A percentile compares a stretch with the other conserved stretches of the same genome.
Evolutionary conservation across 2,329 filamentous ascomycete genomes (phyloP).

Genomic region (Neonectria faginata): DNA sequence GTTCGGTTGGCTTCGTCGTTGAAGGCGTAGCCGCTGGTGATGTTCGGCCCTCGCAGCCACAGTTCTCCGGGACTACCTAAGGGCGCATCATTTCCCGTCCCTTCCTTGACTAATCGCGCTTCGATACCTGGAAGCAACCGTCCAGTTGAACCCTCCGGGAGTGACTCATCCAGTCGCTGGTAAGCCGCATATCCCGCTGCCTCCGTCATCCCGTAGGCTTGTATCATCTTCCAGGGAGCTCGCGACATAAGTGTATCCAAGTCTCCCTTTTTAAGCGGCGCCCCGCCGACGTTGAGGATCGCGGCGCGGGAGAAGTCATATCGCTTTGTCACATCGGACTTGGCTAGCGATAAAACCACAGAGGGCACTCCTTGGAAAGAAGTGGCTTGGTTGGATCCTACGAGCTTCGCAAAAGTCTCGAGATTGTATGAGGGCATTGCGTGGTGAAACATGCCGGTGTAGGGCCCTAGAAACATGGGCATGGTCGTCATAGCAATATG

Average conservation of each 20-base stretch:
- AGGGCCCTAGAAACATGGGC: slow-evolving; percentile 57
- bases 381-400: slow-evolving; percentile 52
- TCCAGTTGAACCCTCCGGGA: slow-evolving; percentile 51
- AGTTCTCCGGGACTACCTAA: slow-evolving; percentile 55
- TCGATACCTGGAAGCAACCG: slow-evolving; percentile 54
- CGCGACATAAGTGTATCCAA: slow-evolving; percentile 46
- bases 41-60: slow-evolving; percentile 58
- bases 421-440: slow-evolving; percentile 56
- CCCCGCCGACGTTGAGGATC: slow-evolving; percentile 53
- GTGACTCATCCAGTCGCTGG: slow-evolving; percentile 49
- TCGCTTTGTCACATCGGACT: slow-evolving; percentile 49
- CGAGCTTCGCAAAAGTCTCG: slow-evolving; percentile 50
- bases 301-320: slow-evolving; percentile 53
- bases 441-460: slow-evolving; percentile 58
- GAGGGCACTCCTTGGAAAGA: slow-evolving; percentile 55
- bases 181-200: slow-evolving; percentile 57
- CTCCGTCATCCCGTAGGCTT: slow-evolving; percentile 61
- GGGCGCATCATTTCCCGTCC: slow-evolving; percentile 50
- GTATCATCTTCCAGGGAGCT: slow-evolving; percentile 54
- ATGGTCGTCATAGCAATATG: slow-evolving; percentile 59
- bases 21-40: slow-evolving; percentile 57
- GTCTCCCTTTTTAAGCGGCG: slow-evolving; percentile 51
- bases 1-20: slow-evolving; percentile 53
- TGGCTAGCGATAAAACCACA: slow-evolving; percentile 53
- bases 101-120: slow-evolving; percentile 54